Evolutionary conservation across 768 basidiomycete genomes (phyloP).

Genomic region (Suillus tomentosus): DNA sequence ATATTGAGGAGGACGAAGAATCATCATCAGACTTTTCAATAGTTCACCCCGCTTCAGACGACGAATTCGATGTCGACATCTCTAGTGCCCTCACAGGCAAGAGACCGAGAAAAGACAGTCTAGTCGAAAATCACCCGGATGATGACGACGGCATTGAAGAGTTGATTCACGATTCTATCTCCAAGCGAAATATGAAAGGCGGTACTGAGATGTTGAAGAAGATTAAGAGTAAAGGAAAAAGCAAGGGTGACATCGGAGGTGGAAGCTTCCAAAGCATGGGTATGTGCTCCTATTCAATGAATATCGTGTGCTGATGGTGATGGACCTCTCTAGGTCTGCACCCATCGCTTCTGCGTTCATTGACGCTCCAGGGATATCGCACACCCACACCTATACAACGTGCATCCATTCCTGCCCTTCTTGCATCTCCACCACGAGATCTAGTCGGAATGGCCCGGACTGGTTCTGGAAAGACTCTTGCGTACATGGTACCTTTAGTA

Average conservation of each 20-base stretch:
- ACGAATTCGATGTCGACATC: slow-evolving; percentile 69
- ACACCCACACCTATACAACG: slow-evolving; percentile 97
- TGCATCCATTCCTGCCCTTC: slow-evolving; percentile 80
- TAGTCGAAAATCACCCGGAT: background rate
- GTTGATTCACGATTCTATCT: slow-evolving; percentile 69
- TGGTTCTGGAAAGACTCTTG: slow-evolving; percentile 96
- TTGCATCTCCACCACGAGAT: slow-evolving; percentile 84
- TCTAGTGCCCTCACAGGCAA: slow-evolving; percentile 60
- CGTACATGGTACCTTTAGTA: slow-evolving; percentile 91
- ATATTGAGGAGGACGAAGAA: slow-evolving; percentile 15
- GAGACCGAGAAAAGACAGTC: slow-evolving; percentile 26
- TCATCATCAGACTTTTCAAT: slow-evolving; percentile 17
- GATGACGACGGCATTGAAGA: slow-evolving; percentile 61
- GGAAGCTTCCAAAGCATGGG: slow-evolving; percentile 98
- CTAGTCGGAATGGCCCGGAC: slow-evolving; percentile 98
- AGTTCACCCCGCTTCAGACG: slow-evolving; percentile 28
- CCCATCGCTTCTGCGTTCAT: slow-evolving; percentile 78
- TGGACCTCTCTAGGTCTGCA: slow-evolving; percentile 60
- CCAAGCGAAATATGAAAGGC: slow-evolving; percentile 70
- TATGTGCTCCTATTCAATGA: slow-evolving; percentile 38
- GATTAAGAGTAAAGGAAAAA: slow-evolving; percentile 70
- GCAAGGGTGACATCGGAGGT: slow-evolving; percentile 82
- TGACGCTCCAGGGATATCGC: slow-evolving; percentile 91
- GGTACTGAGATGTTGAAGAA: slow-evolving; percentile 80
- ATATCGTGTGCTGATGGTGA: slow-evolving; percentile 7